Conservation (phyloP, 768 basidiomycete species). For the Royoungia palumana region DNA sequence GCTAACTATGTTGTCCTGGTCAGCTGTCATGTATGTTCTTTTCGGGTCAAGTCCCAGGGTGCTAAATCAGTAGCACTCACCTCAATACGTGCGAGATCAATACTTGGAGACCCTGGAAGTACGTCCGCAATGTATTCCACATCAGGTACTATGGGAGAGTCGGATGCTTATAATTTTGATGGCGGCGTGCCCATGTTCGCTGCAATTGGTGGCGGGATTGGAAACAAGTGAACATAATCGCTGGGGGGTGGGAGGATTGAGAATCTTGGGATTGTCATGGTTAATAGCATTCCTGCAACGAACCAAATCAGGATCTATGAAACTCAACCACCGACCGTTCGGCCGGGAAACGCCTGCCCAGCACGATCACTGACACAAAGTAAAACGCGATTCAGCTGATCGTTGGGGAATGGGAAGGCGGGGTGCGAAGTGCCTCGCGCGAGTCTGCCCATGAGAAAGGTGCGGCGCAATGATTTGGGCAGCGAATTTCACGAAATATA, state of each 20-base stretch:
- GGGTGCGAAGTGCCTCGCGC: too few relatives aligned
- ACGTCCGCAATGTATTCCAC: conserved; percentile 11
- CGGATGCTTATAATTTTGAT: conserved; percentile 13
- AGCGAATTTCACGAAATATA: not conserved
- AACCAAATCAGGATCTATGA: too few relatives aligned
- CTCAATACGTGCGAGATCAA: conserved; percentile 11
- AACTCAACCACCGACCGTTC: too few relatives aligned
- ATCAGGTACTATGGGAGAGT: conserved; percentile 13
- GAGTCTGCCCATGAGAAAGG: too few relatives aligned
- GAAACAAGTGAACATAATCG: conserved; percentile 10
- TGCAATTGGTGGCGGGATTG: not conserved
- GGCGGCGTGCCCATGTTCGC: not conserved
- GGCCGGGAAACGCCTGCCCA: not conserved
- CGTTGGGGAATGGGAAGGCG: too few relatives aligned
- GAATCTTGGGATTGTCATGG: too few relatives aligned
- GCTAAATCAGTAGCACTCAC: conserved; percentile 11
- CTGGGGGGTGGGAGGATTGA: not conserved
- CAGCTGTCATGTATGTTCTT: conserved; percentile 24
- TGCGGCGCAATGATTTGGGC: too few relatives aligned
- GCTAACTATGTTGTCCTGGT: conserved; percentile 23
- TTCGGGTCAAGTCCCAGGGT: conserved; percentile 11
- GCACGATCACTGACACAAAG: not conserved
- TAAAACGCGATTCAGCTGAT: too few relatives aligned
- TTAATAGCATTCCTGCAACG: too few relatives aligned
- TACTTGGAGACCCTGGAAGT: conserved; percentile 16